Evolutionary conservation across 2,329 filamentous ascomycete species (phyloP).

Genomic region (Trichophyton verrucosum): DNA sequence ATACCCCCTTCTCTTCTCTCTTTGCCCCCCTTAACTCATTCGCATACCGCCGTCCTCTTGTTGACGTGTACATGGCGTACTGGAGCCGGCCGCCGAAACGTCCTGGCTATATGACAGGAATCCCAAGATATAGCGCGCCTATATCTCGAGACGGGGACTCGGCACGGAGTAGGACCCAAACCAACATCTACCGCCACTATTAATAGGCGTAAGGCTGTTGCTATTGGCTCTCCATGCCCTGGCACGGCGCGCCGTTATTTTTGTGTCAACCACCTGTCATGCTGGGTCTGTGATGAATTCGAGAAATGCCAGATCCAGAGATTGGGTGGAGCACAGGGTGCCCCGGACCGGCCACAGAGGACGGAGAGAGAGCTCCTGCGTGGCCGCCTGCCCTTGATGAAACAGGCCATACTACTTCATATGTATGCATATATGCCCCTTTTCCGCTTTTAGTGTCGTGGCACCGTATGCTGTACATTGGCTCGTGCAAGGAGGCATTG

Average conservation of each 20-base stretch:
- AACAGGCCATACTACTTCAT: not conserved
- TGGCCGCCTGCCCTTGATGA: not conserved
- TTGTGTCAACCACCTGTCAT: not conserved
- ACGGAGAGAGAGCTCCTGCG: not conserved
- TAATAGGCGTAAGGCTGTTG: not conserved
- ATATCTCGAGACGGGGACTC: not conserved
- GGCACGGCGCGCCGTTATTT: not conserved
- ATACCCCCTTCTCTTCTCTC: not conserved
- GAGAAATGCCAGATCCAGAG: not conserved
- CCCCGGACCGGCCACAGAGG: not conserved
- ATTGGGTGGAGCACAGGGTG: not conserved
- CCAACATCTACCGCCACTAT: not conserved
- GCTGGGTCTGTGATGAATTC: not conserved
- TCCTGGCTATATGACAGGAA: not conserved
- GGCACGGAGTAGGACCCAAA: not conserved
- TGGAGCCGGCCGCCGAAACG: not conserved
- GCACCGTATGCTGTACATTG: not conserved
- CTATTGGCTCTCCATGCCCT: not conserved
- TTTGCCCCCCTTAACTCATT: too few relatives aligned
- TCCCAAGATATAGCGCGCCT: not conserved
- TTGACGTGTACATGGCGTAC: not conserved
- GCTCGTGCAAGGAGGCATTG: not conserved
- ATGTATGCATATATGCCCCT: not conserved
- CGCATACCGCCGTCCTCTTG: not conserved
- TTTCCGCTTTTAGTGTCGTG: not conserved